Conservation (phyloP, 1,284 basidiomycete species). For the Leccinum subrobustum region DNA sequence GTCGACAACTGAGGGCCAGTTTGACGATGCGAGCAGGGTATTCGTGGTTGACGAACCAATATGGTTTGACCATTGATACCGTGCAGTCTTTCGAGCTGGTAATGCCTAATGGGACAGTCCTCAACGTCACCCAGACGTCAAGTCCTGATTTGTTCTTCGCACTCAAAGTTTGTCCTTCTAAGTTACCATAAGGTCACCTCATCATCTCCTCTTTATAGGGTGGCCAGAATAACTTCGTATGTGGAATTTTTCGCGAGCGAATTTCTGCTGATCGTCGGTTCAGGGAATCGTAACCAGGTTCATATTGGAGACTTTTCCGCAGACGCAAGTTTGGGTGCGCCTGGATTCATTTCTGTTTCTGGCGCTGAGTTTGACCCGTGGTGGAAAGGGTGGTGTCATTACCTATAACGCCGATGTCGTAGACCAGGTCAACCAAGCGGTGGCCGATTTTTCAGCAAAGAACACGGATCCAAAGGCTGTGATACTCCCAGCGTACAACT, state of each 20-base stretch:
- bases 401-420: constrained; percentile 35
- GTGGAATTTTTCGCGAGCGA: not conserved
- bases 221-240: constrained; percentile 59
- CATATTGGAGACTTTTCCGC: not conserved
- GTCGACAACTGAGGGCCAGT: constrained; percentile 12
- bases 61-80: constrained; percentile 51
- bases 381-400: constrained; percentile 51
- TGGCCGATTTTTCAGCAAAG: constrained; percentile 46
- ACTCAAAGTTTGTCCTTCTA: constrained; percentile 36
- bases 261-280: not conserved
- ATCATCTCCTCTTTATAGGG: constrained; percentile 33
- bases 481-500: constrained; percentile 46
- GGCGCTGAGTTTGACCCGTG: not conserved
- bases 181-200: not conserved
- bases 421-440: constrained; percentile 36
- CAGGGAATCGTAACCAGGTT: constrained; percentile 64
- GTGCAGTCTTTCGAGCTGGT: constrained; percentile 48
- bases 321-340: not conserved
- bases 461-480: constrained; percentile 58
- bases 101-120: constrained; percentile 39
- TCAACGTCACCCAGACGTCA: constrained; percentile 37
- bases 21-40: constrained; percentile 14
- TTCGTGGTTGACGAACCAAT: constrained; percentile 21
- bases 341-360: not conserved
- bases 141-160: constrained; percentile 48